Conservation (phyloP, 2,329 filamentous ascomycete genomes). For the Aspergillus ochraceus region DNA sequence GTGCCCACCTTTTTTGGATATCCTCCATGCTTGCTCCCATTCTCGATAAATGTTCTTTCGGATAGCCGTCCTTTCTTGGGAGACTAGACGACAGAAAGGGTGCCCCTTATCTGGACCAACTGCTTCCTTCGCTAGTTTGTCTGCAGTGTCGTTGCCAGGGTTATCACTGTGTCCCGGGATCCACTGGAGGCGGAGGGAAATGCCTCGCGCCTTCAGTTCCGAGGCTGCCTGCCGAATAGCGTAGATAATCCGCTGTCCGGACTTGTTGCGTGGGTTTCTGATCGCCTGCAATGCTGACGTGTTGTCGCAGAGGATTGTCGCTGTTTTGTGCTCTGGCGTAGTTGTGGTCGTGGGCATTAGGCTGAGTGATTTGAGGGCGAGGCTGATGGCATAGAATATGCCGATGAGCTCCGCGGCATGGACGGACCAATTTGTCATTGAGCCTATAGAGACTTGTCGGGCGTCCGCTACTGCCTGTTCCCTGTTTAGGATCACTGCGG, state of each 20-base stretch:
- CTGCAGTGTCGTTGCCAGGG: conserved; percentile 5
- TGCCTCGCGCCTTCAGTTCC: too few relatives aligned
- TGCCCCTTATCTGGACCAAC: conserved; percentile 5
- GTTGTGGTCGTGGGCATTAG: background rate
- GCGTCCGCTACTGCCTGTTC: too few relatives aligned
- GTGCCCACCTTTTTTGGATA: conserved; percentile 11
- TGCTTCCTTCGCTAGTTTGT: conserved; percentile 3
- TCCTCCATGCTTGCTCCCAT: conserved; percentile 15
- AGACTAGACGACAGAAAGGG: conserved; percentile 12
- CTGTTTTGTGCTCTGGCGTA: conserved; percentile 5
- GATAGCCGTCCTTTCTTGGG: conserved; percentile 10
- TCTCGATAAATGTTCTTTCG: conserved; percentile 7
- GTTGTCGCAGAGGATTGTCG: too few relatives aligned
- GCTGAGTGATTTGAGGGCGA: conserved; percentile 11
- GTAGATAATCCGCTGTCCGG: conserved; percentile 21
- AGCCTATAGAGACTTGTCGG: background rate
- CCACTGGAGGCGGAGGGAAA: conserved; percentile 16
- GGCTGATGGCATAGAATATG: conserved; percentile 20
- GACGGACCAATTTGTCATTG: conserved; percentile 22
- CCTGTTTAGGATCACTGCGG: background rate
- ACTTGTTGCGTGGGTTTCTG: too few relatives aligned
- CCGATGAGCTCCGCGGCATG: conserved; percentile 22
- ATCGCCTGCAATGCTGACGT: conserved; percentile 22
- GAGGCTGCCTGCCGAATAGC: too few relatives aligned
- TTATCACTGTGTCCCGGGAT: conserved; percentile 8